These are phyloP conservation scores for Hericium rajendrae DNA, from an alignment of 768 basidiomycete species.

Conservation along the genomic window DNA sequence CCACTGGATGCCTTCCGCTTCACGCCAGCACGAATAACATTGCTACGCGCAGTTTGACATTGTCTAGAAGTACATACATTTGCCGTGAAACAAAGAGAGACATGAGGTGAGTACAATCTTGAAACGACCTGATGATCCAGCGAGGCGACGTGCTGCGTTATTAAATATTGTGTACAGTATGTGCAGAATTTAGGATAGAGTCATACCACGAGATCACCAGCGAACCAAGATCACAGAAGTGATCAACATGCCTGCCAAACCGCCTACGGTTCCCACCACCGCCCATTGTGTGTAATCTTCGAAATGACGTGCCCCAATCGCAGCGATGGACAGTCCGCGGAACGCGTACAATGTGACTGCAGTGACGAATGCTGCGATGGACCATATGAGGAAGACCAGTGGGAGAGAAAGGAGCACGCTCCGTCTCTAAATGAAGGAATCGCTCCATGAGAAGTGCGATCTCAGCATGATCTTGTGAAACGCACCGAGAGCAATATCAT, in stretches of 20 bases:
- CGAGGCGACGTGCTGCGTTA: no score
- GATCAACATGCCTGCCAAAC: constrained; percentile 49
- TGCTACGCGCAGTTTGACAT: no score
- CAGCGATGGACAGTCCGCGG: constrained; percentile 36
- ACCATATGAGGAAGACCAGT: constrained; percentile 63
- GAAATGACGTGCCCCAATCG: constrained; percentile 34
- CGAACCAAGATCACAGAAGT: constrained; percentile 30
- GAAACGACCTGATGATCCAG: no score
- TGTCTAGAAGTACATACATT: no score
- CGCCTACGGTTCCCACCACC: constrained; percentile 55
- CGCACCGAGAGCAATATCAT: constrained; percentile 46
- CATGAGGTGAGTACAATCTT: no score
- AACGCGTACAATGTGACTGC: constrained; percentile 61
- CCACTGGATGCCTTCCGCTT: no score
- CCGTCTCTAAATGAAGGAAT: constrained; percentile 32
- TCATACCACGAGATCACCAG: not conserved
- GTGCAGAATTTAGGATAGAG: no score
- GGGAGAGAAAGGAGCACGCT: constrained; percentile 64
- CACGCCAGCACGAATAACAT: no score
- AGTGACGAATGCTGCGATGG: constrained; percentile 56
- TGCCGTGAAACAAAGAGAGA: no score
- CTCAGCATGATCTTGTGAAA: not conserved
- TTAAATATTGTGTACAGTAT: no score
- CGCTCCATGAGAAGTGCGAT: not conserved
- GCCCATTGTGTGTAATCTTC: constrained; percentile 55